Evolutionary conservation across 345 rosid species (phyloP).

Genomic region (Rhizophora apiculata): DNA sequence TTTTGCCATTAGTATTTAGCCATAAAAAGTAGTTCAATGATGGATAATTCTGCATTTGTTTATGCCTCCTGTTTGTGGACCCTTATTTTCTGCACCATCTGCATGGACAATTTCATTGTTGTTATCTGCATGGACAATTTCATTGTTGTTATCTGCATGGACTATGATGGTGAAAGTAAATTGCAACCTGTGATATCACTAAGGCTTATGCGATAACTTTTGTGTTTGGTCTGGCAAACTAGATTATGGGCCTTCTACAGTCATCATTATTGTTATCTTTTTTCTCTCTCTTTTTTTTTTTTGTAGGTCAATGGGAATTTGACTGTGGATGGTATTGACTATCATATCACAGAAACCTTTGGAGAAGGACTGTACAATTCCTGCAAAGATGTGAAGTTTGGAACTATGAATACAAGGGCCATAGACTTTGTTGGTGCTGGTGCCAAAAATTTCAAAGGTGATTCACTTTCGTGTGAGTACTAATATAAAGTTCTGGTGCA

Average conservation of each 20-base stretch:
- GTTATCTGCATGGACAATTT: too few relatives aligned
- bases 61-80: not conserved
- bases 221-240: not conserved
- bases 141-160: too few relatives aligned
- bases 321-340: constrained; percentile 30
- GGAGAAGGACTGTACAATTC: constrained; percentile 22
- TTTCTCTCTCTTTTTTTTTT: not conserved
- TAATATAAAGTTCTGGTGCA: not conserved
- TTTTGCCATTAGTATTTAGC: not conserved
- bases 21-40: too few relatives aligned
- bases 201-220: not conserved
- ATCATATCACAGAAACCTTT: constrained; percentile 20
- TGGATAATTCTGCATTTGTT: not conserved
- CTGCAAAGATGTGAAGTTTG: constrained; percentile 28
- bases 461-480: not conserved
- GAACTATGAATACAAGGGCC: constrained; percentile 31
- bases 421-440: constrained; percentile 28
- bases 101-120: not conserved
- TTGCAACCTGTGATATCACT: not conserved
- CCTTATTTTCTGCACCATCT: not conserved
- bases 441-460: constrained; percentile 27
- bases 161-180: not conserved
- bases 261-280: not conserved
- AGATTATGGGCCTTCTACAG: not conserved
- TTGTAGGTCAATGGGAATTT: constrained; percentile 20